Conservation (phyloP, 306 rosid genomes). For the Geum urbanum region DNA sequence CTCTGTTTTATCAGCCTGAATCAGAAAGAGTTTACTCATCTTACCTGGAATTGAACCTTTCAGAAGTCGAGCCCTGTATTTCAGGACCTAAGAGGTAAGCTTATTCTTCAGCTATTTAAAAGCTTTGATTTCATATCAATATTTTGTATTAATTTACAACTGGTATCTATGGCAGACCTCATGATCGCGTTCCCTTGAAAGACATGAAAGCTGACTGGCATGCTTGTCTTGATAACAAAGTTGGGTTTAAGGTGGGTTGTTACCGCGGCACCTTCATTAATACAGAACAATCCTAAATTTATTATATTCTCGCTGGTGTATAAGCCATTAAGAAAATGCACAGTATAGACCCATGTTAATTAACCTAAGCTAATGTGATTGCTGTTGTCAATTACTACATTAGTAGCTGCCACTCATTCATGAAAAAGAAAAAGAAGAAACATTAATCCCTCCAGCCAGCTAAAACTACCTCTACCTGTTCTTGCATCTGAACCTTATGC, state of each 20-base stretch:
- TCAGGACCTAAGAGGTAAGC: slow-evolving; percentile 93
- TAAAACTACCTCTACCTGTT: not conserved
- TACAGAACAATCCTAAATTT: not conserved
- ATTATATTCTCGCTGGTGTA: not conserved
- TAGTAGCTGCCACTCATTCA: not conserved
- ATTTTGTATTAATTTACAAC: not conserved
- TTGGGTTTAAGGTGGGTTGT: slow-evolving; percentile 84
- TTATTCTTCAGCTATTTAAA: slow-evolving; percentile 20
- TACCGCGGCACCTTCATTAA: not conserved
- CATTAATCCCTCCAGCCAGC: not conserved
- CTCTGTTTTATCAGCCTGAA: slow-evolving; percentile 59
- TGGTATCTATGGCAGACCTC: slow-evolving; percentile 53
- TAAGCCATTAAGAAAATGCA: not conserved
- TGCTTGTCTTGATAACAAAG: slow-evolving; percentile 82
- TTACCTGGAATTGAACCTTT: slow-evolving; percentile 74
- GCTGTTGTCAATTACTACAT: not conserved
- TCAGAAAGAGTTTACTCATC: slow-evolving; percentile 90
- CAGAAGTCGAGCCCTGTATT: slow-evolving; percentile 75
- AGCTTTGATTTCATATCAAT: not conserved
- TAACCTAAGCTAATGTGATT: not conserved
- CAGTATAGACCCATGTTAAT: too few species aligned
- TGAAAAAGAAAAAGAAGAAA: not conserved
- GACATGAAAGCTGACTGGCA: slow-evolving; percentile 96
- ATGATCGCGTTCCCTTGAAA: slow-evolving; percentile 77
- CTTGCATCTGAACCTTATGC: not conserved